These are phyloP conservation scores for Kodamaea suecica DNA, from an alignment of 1,139 yeast genomes.

Conservation along the genomic window DNA sequence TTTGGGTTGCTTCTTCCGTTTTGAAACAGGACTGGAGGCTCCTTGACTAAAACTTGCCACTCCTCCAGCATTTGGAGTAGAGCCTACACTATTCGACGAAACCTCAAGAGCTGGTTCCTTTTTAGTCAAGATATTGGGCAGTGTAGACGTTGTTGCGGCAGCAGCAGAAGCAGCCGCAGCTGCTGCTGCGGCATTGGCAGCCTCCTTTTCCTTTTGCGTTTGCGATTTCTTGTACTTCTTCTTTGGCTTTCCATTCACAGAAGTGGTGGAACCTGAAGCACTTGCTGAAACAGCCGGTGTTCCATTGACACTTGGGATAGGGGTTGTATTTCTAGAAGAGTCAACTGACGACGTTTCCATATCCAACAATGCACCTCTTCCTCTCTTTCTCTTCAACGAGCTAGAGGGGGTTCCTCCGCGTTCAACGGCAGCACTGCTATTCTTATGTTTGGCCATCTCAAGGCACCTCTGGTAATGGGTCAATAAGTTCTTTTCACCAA, in stretches of 20 bases:
- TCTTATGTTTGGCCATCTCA: slow-evolving; percentile 41
- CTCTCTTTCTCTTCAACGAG: slow-evolving; percentile 30
- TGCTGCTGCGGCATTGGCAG: slow-evolving; percentile 48
- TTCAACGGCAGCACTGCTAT: slow-evolving; percentile 7
- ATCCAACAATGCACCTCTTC: slow-evolving; percentile 27
- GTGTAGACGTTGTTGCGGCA: slow-evolving; percentile 15
- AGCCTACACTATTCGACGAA: slow-evolving; percentile 11
- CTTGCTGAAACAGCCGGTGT: slow-evolving; percentile 20
- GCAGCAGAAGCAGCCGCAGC: slow-evolving; percentile 39
- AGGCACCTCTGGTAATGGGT: slow-evolving; percentile 49
- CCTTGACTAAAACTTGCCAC: slow-evolving; percentile 6
- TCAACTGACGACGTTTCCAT: slow-evolving; percentile 41
- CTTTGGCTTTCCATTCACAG: slow-evolving; percentile 31
- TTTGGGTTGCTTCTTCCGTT: slow-evolving; percentile 45
- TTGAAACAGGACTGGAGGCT: slow-evolving; percentile 19
- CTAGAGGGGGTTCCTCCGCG: slow-evolving; percentile 10
- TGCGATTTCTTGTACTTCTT: slow-evolving; percentile 47
- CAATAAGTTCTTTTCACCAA: slow-evolving; percentile 45
- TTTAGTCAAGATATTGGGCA: slow-evolving; percentile 8
- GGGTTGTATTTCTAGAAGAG: slow-evolving; percentile 41
- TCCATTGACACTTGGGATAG: slow-evolving; percentile 23
- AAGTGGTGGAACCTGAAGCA: slow-evolving; percentile 17
- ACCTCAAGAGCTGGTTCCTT: slow-evolving; percentile 11
- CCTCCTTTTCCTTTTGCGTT: slow-evolving; percentile 46
- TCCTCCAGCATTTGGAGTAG: slow-evolving; percentile 11